Base-by-base conservation (phyloP, 1,139 yeast genomes). In the Waltiozyma sp. region DNA sequence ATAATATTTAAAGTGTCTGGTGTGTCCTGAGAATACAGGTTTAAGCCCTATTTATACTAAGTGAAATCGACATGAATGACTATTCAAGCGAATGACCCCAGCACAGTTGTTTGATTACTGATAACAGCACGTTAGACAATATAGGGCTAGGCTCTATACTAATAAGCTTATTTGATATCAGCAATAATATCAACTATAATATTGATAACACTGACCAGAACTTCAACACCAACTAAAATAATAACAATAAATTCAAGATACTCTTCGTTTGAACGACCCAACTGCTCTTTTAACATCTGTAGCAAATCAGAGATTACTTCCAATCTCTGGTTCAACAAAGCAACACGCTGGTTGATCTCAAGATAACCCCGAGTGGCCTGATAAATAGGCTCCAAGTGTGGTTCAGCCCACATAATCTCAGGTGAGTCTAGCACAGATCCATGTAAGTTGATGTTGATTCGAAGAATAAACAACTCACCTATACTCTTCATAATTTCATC, bases 381-480 rank as follows among this genome's bases (percentile, higher is more conserved):
- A 62, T 91, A 91, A 44, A 89, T 88, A 1, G 98, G 98, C 60
- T 91, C 97, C 47, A 91, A 68, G 56, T 89, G 96, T 1, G 98
- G 98, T 58, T 91, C 97, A 0, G 96, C 80, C 98, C 98, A 91
- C 96, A 91, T 88, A 46, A 91, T 75, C 60, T 91, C 97, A 0
- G 98, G 98, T 1, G 95, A 85, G 60, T 91, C 98, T 49, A 91
- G 67, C 19, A 91, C 93, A 2, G 96, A 87, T 1, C 97, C 97
- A 64, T 91, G 97, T 48, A 91, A 68, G 58, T 91, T 91, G 51
- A 88, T 86, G 61, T 84, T 87, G 46, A 91, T 91, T 47, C 98
- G 69, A 51, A 91, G 68, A 46, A 91, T 91, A 61, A 91, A 91
- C 49, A 91, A 71, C 60, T 91, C 97, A 16, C 98, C 98, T 47